Base-by-base conservation (phyloP, 129 eudicot genomes). In the Flaveria linearis region DNA sequence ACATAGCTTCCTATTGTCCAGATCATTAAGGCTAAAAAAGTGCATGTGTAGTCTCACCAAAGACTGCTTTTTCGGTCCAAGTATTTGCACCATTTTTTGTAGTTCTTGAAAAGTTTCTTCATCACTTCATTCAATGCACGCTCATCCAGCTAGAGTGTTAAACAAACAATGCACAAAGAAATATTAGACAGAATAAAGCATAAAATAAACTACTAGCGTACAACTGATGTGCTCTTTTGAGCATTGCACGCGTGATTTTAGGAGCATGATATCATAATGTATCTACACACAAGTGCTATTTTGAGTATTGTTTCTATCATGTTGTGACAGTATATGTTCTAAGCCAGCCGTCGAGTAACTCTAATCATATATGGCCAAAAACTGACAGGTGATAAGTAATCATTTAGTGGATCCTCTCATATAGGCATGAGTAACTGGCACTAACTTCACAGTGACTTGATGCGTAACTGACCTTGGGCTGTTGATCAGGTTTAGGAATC, bases 21-120 rank as follows among this genome's bases (percentile, higher is more conserved):
- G 20, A 69, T 13, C 53, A 52, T 3, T 55, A 41, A 56, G 53
- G 53, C 39, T 56, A 64, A 20, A 61, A 43, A n/a, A 61, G 28
- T 1, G 52, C 65, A 42, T 18, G 17, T 72, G 64, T 63, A 58
- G 52, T 57, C 86, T 81, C 68, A 92, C 98, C 98, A 88, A 30
- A 93, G 87, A 77, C 98, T 93, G 80, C 92, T 93, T 84, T 93
- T 88, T 23, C 96, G 89, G 75, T 78, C 98, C 83, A 93, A 81
- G 80, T 88, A 93, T 75, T 93, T 93, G 98, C 98, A 93, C 98
- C 96, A 90, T 57, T 88, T 88, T 57, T 86, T 93, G 77, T 93
- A 93, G 83, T 90, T 93, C 75, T 93, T 90, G 87, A 93, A 88
- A 74, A 93, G 90, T 73, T 90, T 93, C 85, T 93, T 93, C 98